Evolutionary conservation across 129 eudicot species (phyloP).

Genomic region (Helichrysum umbraculigerum): DNA sequence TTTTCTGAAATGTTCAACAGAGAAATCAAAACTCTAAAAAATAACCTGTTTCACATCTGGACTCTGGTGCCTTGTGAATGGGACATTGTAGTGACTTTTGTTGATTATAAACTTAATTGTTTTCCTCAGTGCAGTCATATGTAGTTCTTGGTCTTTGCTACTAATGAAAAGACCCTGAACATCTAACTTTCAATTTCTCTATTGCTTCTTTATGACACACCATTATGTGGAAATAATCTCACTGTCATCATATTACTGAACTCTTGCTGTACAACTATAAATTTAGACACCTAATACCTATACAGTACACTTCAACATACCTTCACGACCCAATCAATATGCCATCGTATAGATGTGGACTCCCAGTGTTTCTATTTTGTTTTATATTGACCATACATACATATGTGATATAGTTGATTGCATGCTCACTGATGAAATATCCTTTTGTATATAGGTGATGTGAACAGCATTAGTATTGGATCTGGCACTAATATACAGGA

Average conservation of each 20-base stretch:
- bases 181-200: background rate
- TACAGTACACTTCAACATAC: background rate
- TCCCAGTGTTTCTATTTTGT: no score
- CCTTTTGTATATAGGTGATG: slow-evolving; percentile 48
- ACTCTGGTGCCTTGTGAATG: background rate
- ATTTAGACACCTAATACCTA: background rate
- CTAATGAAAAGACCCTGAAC: background rate
- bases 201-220: background rate
- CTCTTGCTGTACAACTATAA: background rate
- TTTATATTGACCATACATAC: no score
- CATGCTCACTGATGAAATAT: slow-evolving; percentile 6
- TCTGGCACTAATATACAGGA: slow-evolving; percentile 76
- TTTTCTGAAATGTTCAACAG: background rate
- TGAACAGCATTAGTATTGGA: slow-evolving; percentile 65
- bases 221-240: background rate
- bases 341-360: background rate
- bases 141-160: background rate
- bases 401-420: background rate
- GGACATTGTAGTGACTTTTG: background rate
- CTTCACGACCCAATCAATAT: no score
- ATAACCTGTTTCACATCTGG: background rate
- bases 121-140: background rate
- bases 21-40: background rate
- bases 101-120: background rate
- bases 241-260: background rate